Evolutionary conservation across 768 basidiomycete genomes (phyloP), one percentile per base, ranked within the genome.

Genomic region (Butyriboletus loyo): DNA sequence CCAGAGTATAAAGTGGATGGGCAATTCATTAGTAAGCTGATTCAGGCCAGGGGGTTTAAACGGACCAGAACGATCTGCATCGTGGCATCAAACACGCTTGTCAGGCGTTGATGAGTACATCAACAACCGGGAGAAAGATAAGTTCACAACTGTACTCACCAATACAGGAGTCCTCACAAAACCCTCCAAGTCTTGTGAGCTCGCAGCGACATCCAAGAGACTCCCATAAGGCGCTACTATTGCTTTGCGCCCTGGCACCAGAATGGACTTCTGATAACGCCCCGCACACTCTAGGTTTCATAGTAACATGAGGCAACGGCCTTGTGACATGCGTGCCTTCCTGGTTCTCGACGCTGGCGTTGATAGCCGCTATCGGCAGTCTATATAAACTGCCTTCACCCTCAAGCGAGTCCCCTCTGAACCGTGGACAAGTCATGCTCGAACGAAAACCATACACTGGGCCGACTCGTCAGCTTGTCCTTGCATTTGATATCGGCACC

Each of bases 401-500:
- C 24, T 28, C 38, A 25, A 28, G 25, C 10, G 34, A 15, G 10
- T 27, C 13, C 24, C 21, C 14, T 50, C 53, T 30, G 45, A 46
- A 38, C 28, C 30, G 11, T 6, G 32, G 19, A 44, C 19, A 10
- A 40, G n/a, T 22, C n/a, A 71, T 72, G 72, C 48, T 63, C 13
- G 46, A 61, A 15, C 63, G 72, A 45, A 46, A 68, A 14, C 61
- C 65, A 7, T 78, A 72, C 53, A 31, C 54, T 24, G 78, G 77
- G 2, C 52, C 48, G 5, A 40, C 54, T 5, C 62, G 54, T 44
- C 66, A 69, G 47, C 62, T 75, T 7, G 66, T 75, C 17, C 55
- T 75, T 13, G 68, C 69, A 2, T 66, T 75, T 22, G 74, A 74
- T 37, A 50, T 75, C 13, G 72, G 74, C 3, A 75, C 74, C 11